phyloP scores from a whole-genome alignment of 2,329 filamentous ascomycete genomes.

The Grosmannia clavigera region DNA sequence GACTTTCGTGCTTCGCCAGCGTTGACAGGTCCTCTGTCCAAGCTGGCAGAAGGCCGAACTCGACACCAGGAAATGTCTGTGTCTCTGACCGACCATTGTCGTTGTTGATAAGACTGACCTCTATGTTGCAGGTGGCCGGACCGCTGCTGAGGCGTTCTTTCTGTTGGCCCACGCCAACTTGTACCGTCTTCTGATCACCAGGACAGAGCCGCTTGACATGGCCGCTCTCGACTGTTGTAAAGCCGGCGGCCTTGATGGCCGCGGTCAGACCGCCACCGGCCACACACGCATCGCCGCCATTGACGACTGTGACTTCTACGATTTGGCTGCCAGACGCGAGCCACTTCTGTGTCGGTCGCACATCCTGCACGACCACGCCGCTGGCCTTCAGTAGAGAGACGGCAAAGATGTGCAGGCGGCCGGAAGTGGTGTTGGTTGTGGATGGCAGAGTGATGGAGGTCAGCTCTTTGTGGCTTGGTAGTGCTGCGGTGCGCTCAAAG shows the following conservation, averaged over 20 bases:
- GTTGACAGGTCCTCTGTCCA: slow-evolving; percentile 14
- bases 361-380: slow-evolving; percentile 22
- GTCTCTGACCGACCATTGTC: background rate
- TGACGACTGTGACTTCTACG: slow-evolving; percentile 28
- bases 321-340: slow-evolving; percentile 20
- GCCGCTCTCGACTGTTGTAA: slow-evolving; percentile 29
- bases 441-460: slow-evolving; percentile 26
- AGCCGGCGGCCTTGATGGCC: slow-evolving; percentile 22
- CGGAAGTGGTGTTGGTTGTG: slow-evolving; percentile 4
- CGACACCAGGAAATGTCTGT: background rate
- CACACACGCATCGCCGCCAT: slow-evolving; percentile 23
- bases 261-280: slow-evolving; percentile 10
- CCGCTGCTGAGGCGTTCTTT: background rate
- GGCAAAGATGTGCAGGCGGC: slow-evolving; percentile 29
- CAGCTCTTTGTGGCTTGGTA: slow-evolving; percentile 26
- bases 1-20: slow-evolving; percentile 27
- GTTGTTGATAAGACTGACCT: background rate
- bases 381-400: slow-evolving; percentile 21
- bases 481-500: slow-evolving; percentile 28
- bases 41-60: background rate
- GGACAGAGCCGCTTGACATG: slow-evolving; percentile 28
- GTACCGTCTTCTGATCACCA: slow-evolving; percentile 27
- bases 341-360: slow-evolving; percentile 31
- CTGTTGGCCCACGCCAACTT: slow-evolving; percentile 3
- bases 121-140: slow-evolving; percentile 1